Base-by-base conservation (phyloP, 768 basidiomycete species). In the Termitomyces sp. region DNA sequence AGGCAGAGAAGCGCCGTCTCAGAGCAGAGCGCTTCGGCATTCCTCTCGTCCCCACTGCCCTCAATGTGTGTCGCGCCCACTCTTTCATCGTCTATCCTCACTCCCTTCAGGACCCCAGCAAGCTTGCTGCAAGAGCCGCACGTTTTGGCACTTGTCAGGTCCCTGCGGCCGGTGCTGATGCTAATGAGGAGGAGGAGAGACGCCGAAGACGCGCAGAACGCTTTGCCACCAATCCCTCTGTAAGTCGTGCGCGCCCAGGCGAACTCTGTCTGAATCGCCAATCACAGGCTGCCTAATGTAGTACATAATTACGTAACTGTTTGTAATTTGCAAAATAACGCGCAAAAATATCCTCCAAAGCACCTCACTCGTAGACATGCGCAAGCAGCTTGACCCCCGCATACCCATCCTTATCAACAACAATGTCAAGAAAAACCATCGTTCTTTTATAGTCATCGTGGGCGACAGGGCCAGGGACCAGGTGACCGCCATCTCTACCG, bases 371-470 rank as follows among this genome's bases (percentile, higher is more conserved):
- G 24, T 12, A 49, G 46, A 47, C 44, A 92, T 92, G 90, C 82
- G 89, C 53, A 92, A 92, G 72, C 89, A 92, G 66, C 84, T 97
- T 56, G 96, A 98, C 72, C 88, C 89, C 50, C 89, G 96, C 42
- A 93, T 98, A 61, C 93, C 92, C 18, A 88, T 87, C 53, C 84
- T 98, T 56, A 94, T 98, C 69, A 86, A 83, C 63, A 96, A 96
- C 71, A 92, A 92, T 82, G 94, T 97, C 69, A 88, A 92, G 72
- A 82, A 86, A 64, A 94, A 95, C 64, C 89, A 98, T 64, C 80
- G 97, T 38, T 94, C 92, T 1, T 98, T 99, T 78, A 89, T 98
- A 71, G 92, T 98, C 38, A 82, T 98, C 45, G 94, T 98, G 18
- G 97, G 97, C 36, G 95, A 98, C 77, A 90, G 86, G 70, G 90